phyloP scores from a whole-genome alignment of 2,329 filamentous ascomycete genomes.

The Epichloe amarillans region DNA sequence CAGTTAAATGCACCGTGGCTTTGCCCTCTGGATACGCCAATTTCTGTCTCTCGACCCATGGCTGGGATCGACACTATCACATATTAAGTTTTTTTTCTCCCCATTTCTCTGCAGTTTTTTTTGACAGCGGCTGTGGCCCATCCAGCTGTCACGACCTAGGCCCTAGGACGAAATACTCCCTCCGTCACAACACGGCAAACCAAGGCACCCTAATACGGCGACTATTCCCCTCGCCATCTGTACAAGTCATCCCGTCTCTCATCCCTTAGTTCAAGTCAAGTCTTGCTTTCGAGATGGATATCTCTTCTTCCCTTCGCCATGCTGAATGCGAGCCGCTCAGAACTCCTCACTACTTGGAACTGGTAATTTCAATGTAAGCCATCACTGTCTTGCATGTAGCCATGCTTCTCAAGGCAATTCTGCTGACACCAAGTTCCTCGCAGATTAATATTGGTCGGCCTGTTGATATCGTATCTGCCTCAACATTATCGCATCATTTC shows the following conservation, averaged over 20 bases:
- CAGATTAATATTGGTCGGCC: conserved; percentile 69
- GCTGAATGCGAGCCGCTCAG: conserved; percentile 35
- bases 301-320: not conserved
- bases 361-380: conserved; percentile 40
- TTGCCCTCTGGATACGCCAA: not conserved
- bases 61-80: not conserved
- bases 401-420: not conserved
- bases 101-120: not conserved
- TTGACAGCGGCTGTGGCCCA: not conserved
- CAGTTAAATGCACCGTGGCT: not conserved
- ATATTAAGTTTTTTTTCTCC: not conserved
- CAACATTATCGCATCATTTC: conserved; percentile 87
- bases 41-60: not conserved
- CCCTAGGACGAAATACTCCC: not conserved
- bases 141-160: not conserved
- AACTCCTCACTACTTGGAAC: conserved; percentile 38
- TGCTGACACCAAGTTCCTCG: not conserved
- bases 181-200: not conserved
- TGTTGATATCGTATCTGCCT: conserved; percentile 84
- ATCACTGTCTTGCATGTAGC: not conserved
- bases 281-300: not conserved
- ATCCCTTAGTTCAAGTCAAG: not conserved
- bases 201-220: not conserved
- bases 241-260: not conserved
- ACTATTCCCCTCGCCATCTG: not conserved